phyloP scores from a whole-genome alignment of 177 flowering plant species.

The Vitis hybrid region DNA sequence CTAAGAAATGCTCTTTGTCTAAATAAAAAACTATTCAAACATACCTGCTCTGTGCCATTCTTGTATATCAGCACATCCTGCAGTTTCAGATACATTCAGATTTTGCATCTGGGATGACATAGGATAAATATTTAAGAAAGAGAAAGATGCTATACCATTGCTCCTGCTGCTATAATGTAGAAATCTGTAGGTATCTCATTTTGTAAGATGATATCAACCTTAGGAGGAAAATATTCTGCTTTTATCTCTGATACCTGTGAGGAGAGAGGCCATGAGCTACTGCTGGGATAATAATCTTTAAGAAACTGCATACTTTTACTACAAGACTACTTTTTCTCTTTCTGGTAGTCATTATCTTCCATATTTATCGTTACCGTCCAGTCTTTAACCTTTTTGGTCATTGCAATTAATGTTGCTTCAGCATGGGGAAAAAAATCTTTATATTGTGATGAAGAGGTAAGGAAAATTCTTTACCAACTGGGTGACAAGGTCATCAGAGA shows the following conservation, averaged over 20 bases:
- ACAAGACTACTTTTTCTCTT: background rate
- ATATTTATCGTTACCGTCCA: background rate
- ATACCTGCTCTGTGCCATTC: conserved; percentile 79
- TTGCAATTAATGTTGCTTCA: background rate
- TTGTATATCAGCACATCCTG: conserved; percentile 71
- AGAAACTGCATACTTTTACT: background rate
- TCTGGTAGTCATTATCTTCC: background rate
- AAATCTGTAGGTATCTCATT: conserved; percentile 89
- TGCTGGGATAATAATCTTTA: background rate
- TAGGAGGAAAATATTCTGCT: conserved; percentile 90
- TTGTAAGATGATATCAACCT: conserved; percentile 75
- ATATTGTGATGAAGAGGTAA: conserved; percentile 1
- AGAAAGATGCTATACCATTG: conserved; percentile 53
- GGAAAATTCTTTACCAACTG: conserved; percentile 54
- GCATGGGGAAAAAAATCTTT: background rate
- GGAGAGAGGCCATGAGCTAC: conserved; percentile 2
- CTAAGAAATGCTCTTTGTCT: background rate
- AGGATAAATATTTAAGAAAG: background rate
- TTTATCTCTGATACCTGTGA: conserved; percentile 81
- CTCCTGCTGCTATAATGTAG: conserved; percentile 77
- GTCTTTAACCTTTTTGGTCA: background rate
- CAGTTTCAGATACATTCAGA: conserved; percentile 25
- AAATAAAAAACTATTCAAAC: background rate
- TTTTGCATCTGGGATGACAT: conserved; percentile 3
- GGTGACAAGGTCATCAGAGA: conserved; percentile 57